A percentile compares a stretch with the other conserved stretches of the same genome.
phyloP scores from a whole-genome alignment of 1,284 basidiomycete genomes.

The Apiotrichum siamense region DNA sequence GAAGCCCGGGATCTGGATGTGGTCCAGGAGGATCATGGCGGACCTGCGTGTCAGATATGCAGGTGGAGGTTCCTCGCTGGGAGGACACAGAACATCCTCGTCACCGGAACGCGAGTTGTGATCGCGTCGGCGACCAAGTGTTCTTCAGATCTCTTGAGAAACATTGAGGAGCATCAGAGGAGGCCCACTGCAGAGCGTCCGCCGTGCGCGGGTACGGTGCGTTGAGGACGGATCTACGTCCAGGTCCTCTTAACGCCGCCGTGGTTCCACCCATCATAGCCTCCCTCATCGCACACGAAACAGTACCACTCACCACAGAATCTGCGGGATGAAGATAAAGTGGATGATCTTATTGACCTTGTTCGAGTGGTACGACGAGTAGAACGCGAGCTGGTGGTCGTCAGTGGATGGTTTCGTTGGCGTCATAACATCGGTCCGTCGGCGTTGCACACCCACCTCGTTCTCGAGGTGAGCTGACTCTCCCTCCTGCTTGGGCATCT shows the following conservation, averaged over 20 bases:
- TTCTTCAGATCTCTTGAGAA: too few species aligned
- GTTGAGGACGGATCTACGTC: too few species aligned
- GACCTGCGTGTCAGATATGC: conserved; percentile 16
- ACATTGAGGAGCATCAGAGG: too few species aligned
- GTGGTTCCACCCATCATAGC: too few species aligned
- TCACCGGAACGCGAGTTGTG: too few species aligned
- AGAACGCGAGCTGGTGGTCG: conserved; percentile 64
- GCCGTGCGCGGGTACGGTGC: too few species aligned
- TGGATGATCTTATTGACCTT: conserved; percentile 73
- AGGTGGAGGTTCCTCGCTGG: too few species aligned
- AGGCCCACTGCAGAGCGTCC: too few species aligned
- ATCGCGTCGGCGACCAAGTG: too few species aligned
- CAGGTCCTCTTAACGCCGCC: too few species aligned
- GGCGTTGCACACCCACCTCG: conserved; percentile 20
- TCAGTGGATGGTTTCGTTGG: background rate
- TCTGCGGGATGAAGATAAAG: conserved; percentile 69
- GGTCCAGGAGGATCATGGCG: conserved; percentile 54
- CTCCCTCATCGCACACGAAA: too few species aligned
- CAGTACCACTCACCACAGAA: conserved; percentile 62
- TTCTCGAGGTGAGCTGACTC: conserved; percentile 24
- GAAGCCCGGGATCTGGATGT: conserved; percentile 56
- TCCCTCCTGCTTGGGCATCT: background rate
- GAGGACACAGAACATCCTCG: too few species aligned
- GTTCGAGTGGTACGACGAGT: conserved; percentile 80
- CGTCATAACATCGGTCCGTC: background rate